Base-by-base conservation (phyloP, 441 rosid genomes). In the Syzygium syzygioides region DNA sequence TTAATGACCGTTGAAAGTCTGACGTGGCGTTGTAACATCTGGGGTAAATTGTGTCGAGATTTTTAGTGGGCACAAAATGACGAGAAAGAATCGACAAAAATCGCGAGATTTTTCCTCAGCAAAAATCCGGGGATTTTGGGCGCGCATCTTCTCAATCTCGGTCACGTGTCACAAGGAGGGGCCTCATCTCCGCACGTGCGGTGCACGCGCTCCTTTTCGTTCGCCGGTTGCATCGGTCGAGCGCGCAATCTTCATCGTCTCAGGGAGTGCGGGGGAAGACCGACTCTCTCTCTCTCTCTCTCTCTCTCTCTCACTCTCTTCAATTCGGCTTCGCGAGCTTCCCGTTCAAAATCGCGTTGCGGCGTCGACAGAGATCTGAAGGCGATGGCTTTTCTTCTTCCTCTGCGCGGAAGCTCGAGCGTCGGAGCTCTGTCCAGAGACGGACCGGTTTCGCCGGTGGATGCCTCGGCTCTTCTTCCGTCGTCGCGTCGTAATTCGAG, bases 381-480 rank as follows among this genome's bases (percentile, higher is more conserved):
- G 83, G 83, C 83, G 83, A 76, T 76, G 83, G 83, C 83, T 76
- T 14, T 76, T 1, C 83, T 76, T 41, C 83, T 76, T 41, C 52
- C n/a, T 41, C 52, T 76, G n/a, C 83, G 83, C 7, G 83, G 83
- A 41, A 3, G 83, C 83, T 76, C 52, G 83, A 41, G 4, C 52
- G 52, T 25, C 89, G 71, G 34, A 55, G 76, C 62, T 20, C 87
- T 91, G 11, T 89, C 86, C 90, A 84, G 85, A 19, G 18, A 76
- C 55, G 83, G 86, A 5, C 84, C 57, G 34, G 32, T 87, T 86
- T 87, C 89, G 56, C 53, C 84, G 50, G 41, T 54, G 86, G 92
- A 91, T 37, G 85, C 88, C 89, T 89, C 94, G 1, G 66, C 89
- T 84, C 85, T 88, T 84, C 85, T 89, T 86, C 93, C 91, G 28